Percentiles rank a stretch among this genome's conserved stretches.
Evolutionary conservation across 2,329 filamentous ascomycete species (phyloP).

Genomic region (Penicillium sclerotiorum): DNA sequence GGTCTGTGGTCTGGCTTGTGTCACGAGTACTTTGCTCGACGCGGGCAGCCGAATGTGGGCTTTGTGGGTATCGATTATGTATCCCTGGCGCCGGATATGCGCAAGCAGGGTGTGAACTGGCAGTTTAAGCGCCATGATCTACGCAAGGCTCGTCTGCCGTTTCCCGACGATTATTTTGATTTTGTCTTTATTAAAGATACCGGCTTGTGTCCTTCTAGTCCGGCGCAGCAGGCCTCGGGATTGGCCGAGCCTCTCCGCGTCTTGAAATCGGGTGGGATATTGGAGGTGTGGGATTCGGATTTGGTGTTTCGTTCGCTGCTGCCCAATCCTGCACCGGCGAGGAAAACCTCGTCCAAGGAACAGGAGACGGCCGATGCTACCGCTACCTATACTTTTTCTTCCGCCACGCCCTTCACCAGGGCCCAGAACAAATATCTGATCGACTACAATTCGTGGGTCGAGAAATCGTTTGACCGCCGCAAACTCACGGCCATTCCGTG

Average conservation of each 20-base stretch:
- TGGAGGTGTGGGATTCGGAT: slow-evolving; percentile 92
- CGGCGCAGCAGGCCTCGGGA: slow-evolving; percentile 56
- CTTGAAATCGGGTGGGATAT: slow-evolving; percentile 72
- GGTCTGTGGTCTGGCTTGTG: slow-evolving; percentile 90
- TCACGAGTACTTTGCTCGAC: slow-evolving; percentile 73
- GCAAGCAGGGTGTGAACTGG: slow-evolving; percentile 79
- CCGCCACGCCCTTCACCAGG: slow-evolving; percentile 78
- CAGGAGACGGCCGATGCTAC: slow-evolving; percentile 66
- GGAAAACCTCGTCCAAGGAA: slow-evolving; percentile 62
- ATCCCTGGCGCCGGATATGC: slow-evolving; percentile 66
- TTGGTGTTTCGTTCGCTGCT: slow-evolving; percentile 79
- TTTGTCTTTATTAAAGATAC: slow-evolving; percentile 87
- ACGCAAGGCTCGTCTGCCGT: slow-evolving; percentile 73
- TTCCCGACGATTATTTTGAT: slow-evolving; percentile 79
- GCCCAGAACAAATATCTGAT: slow-evolving; percentile 80
- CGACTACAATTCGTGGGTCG: slow-evolving; percentile 82
- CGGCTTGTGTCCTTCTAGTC: slow-evolving; percentile 66
- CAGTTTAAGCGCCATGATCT: slow-evolving; percentile 86
- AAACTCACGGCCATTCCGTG: slow-evolving; percentile 76
- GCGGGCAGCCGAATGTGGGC: slow-evolving; percentile 68
- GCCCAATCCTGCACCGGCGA: slow-evolving; percentile 69
- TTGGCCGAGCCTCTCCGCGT: slow-evolving; percentile 76
- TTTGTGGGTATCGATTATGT: slow-evolving; percentile 85
- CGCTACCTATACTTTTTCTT: slow-evolving; percentile 79
- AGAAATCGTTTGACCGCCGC: slow-evolving; percentile 71